Evolutionary conservation across 129 eudicot species (phyloP).

Genomic region (Helianthus tuberosus): DNA sequence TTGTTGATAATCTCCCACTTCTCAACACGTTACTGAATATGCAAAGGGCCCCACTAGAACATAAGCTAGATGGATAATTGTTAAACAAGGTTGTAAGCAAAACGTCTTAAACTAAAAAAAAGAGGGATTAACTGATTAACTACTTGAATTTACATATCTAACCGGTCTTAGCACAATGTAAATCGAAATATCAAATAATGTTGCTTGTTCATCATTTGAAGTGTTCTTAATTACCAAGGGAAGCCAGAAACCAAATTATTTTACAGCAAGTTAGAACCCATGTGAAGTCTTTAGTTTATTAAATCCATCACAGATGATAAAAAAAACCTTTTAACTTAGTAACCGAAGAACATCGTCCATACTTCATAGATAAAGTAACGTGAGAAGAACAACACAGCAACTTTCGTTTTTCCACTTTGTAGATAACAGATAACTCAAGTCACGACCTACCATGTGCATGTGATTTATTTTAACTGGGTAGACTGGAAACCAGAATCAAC

Average conservation of each 20-base stretch:
- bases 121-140: too few species aligned
- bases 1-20: constrained; percentile 7
- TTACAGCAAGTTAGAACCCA: not conserved
- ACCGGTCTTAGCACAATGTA: not conserved
- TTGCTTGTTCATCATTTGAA: not conserved
- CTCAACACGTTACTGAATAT: constrained; percentile 7
- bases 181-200: not conserved
- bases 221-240: not conserved
- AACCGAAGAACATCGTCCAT: not conserved
- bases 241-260: not conserved
- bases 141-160: not conserved
- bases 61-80: not conserved
- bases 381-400: not conserved
- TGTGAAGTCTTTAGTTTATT: not conserved
- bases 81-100: not conserved
- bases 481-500: not conserved
- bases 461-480: not conserved
- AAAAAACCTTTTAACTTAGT: not conserved
- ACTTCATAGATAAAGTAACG: not conserved
- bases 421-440: not conserved
- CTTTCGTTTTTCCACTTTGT: not conserved
- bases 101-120: not conserved
- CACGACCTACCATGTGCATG: not conserved
- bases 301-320: not conserved
- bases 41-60: not conserved